Percentiles rank a stretch among this genome's conserved stretches.
Evolutionary conservation across 2,329 filamentous ascomycete genomes (phyloP).

Genomic region (Eutypella sp.): DNA sequence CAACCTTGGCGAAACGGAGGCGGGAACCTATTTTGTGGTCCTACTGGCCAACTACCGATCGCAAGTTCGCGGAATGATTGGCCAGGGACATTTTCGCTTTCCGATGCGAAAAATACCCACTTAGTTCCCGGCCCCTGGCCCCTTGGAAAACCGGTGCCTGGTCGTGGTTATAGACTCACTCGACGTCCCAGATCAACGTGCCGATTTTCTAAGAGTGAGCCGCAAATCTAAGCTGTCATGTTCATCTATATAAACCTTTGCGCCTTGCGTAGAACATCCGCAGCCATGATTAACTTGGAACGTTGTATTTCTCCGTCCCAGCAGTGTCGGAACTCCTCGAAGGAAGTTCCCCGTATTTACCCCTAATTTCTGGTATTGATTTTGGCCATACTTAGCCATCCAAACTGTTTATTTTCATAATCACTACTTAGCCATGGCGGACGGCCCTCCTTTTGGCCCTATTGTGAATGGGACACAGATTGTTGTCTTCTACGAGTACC

Average conservation of each 20-base stretch:
- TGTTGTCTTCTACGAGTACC: conserved; percentile 16
- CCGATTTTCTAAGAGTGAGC: neutral
- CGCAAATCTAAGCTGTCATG: neutral
- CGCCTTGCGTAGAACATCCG: neutral
- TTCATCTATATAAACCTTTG: neutral
- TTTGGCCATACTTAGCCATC: neutral
- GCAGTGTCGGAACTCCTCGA: too few species aligned
- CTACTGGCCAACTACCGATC: neutral
- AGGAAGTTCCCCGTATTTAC: too few species aligned
- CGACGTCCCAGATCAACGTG: neutral
- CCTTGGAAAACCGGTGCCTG: too few species aligned
- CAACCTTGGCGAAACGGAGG: too few species aligned
- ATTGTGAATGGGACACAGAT: conserved; percentile 11
- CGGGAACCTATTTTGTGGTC: neutral
- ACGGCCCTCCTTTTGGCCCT: conserved; percentile 9
- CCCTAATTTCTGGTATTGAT: neutral
- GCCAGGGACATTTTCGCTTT: neutral
- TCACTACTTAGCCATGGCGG: neutral
- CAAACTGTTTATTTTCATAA: neutral
- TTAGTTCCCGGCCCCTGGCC: neutral
- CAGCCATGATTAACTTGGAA: neutral
- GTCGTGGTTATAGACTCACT: neutral
- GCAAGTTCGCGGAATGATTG: neutral
- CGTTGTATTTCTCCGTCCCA: too few species aligned
- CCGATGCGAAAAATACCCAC: neutral